Evolutionary conservation across 1,284 basidiomycete genomes (phyloP).

Genomic region (Marasmius oreades): DNA sequence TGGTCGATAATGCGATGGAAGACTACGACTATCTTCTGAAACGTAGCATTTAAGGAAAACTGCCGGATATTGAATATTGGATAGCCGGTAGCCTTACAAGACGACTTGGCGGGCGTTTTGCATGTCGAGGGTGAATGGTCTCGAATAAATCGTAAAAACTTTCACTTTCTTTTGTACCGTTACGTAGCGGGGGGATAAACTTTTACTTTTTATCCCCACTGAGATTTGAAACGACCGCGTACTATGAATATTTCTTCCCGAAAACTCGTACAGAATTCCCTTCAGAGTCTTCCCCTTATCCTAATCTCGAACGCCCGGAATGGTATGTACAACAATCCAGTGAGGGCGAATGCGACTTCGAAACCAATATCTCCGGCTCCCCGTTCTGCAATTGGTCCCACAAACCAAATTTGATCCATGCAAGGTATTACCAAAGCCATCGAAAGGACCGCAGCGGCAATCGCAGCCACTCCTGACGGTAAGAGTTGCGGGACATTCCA

Average conservation of each 20-base stretch:
- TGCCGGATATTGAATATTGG: too few species aligned
- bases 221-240: too few species aligned
- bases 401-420: conserved; percentile 73
- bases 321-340: conserved; percentile 53
- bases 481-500: conserved; percentile 57
- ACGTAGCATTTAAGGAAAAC: conserved; percentile 1
- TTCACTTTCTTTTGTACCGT: too few species aligned
- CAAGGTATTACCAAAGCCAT: conserved; percentile 62
- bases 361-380: conserved; percentile 74
- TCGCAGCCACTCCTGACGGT: conserved; percentile 64
- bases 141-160: too few species aligned
- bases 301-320: conserved; percentile 48
- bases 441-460: conserved; percentile 46
- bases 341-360: conserved; percentile 59
- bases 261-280: not conserved
- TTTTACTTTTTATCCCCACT: too few species aligned
- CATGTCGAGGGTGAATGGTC: too few species aligned
- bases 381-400: conserved; percentile 64
- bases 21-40: not conserved
- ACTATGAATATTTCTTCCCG: too few species aligned
- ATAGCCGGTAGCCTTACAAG: too few species aligned
- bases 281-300: conserved; percentile 18
- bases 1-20: not conserved
- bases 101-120: too few species aligned
- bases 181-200: too few species aligned